Base-by-base conservation (phyloP, 768 basidiomycete genomes). In the Leccinum subgranulosum region DNA sequence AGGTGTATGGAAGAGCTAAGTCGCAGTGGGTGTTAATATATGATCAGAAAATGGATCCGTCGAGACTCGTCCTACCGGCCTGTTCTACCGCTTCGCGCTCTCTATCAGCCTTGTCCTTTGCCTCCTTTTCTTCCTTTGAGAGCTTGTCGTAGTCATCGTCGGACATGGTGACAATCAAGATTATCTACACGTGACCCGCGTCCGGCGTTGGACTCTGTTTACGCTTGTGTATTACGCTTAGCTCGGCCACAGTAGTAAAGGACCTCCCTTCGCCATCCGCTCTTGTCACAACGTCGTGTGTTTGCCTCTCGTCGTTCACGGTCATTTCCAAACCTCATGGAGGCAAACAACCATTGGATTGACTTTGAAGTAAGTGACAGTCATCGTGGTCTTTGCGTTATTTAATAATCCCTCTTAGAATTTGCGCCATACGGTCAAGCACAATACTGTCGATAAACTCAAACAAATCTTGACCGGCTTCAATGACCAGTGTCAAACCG, bases 1-100 rank as follows among this genome's bases (percentile, higher is more conserved):
- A 99, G 54, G 73, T 77, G 73, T 96, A 98, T 6, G 97, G 97
- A 60, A 99, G 77, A 17, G 85, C 92, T 94, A 48, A 2, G 54
- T 48, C 64, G 55, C 53, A 34, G n/a, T 52, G 31, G 53, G 39
- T 56, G 29, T 54, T 39, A 17, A 5, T 45, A 23, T 55, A 48
- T 56, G 60, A 60, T 68, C 60, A 63, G 65, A 58, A 55, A 55
- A 62, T 51, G 58, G 60, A 29, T 48, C 12, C 29, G 25, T 12
- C 57, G 58, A 57, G 62, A 54, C 39, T 53, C 49, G 52, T 63
- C 84, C 62, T 75, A 95, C 94, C 87, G 60, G 86, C 90, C 75
- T 97, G 95, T 73, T 97, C 95, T 47, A 73, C 78, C 62, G 74
- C 72, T 75, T 97, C 95, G 17, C 85, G 80, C 48, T 80, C 82